A percentile compares a stretch with the other conserved stretches of the same genome.
These are phyloP conservation scores for Leucoagaricus sp. DNA, from an alignment of 1,284 basidiomycete species.

Conservation along the genomic window DNA sequence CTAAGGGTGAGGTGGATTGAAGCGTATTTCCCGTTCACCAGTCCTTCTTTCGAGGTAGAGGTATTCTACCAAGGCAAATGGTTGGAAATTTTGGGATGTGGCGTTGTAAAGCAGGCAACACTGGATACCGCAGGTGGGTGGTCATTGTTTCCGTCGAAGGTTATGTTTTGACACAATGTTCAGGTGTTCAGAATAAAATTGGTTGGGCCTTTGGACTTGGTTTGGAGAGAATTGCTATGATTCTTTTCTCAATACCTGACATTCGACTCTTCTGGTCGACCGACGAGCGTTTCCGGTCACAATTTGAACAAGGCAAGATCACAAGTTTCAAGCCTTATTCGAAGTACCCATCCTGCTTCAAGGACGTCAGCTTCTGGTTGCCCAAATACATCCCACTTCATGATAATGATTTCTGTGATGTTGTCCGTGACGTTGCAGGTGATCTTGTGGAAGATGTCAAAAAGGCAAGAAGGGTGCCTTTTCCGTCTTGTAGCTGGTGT, in stretches of 20 bases:
- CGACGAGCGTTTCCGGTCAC: slow-evolving; percentile 86
- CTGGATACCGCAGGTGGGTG: slow-evolving; percentile 82
- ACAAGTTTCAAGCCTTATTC: slow-evolving; percentile 86
- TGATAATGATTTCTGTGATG: slow-evolving; percentile 97
- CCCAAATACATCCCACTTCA: slow-evolving; percentile 62
- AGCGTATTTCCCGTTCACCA: slow-evolving; percentile 97
- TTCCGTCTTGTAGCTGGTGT: slow-evolving; percentile 1
- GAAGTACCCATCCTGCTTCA: slow-evolving; percentile 86
- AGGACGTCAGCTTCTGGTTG: slow-evolving; percentile 93
- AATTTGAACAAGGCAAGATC: slow-evolving; percentile 82
- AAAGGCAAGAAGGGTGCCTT: slow-evolving; percentile 64
- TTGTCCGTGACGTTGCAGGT: slow-evolving; percentile 89
- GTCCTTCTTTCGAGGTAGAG: slow-evolving; percentile 97
- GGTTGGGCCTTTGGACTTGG: slow-evolving; percentile 99
- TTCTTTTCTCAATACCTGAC: slow-evolving; percentile 95
- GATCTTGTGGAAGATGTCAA: slow-evolving; percentile 92
- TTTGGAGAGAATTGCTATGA: slow-evolving; percentile 97
- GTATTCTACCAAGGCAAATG: slow-evolving; percentile 96
- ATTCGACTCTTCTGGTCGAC: slow-evolving; percentile 99
- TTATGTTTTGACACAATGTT: not conserved
- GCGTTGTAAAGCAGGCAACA: slow-evolving; percentile 90
- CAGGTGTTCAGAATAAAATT: slow-evolving; percentile 81
- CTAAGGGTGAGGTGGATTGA: slow-evolving; percentile 95
- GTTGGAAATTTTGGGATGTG: slow-evolving; percentile 96
- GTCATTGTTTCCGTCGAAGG: slow-evolving; percentile 12